phyloP scores from a whole-genome alignment of 2,329 filamentous ascomycete species.

The Fonsecaea erecta region DNA sequence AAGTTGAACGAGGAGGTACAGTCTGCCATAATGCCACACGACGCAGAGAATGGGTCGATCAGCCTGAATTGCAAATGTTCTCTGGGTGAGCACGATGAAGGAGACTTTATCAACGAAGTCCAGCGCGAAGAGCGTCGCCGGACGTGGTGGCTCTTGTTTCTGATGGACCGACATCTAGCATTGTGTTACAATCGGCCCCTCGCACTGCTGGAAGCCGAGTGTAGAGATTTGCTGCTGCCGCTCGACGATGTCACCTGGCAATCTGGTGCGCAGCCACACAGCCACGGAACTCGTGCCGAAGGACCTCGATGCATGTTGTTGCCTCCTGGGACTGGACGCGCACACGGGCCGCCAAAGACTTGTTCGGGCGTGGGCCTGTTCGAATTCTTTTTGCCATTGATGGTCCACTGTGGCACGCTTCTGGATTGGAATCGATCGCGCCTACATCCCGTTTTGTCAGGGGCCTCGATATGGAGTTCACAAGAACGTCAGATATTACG shows the following conservation, averaged over 20 bases:
- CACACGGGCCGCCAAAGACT: slow-evolving; percentile 38
- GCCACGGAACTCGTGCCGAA: slow-evolving; percentile 34
- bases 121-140: slow-evolving; percentile 54
- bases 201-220: slow-evolving; percentile 54
- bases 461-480: slow-evolving; percentile 41
- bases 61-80: slow-evolving; percentile 53
- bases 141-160: slow-evolving; percentile 56
- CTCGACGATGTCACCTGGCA: slow-evolving; percentile 48
- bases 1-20: slow-evolving; percentile 35
- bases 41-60: slow-evolving; percentile 8
- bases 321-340: slow-evolving; percentile 27
- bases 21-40: slow-evolving; percentile 20
- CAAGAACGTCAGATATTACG: slow-evolving; percentile 45
- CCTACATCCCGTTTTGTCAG: slow-evolving; percentile 50
- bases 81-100: slow-evolving; percentile 46
- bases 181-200: slow-evolving; percentile 55
- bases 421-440: slow-evolving; percentile 54
- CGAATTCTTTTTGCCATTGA: slow-evolving; percentile 57
- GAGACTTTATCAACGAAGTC: slow-evolving; percentile 51
- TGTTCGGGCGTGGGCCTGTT: slow-evolving; percentile 54
- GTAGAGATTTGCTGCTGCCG: slow-evolving; percentile 49
- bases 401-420: slow-evolving; percentile 56
- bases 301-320: slow-evolving; percentile 45
- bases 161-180: slow-evolving; percentile 54
- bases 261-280: slow-evolving; percentile 35